These are phyloP conservation scores for Thalassiosira livingstoniorum DNA, from an alignment of 352 stramenopile genomes.

Conservation along the genomic window DNA sequence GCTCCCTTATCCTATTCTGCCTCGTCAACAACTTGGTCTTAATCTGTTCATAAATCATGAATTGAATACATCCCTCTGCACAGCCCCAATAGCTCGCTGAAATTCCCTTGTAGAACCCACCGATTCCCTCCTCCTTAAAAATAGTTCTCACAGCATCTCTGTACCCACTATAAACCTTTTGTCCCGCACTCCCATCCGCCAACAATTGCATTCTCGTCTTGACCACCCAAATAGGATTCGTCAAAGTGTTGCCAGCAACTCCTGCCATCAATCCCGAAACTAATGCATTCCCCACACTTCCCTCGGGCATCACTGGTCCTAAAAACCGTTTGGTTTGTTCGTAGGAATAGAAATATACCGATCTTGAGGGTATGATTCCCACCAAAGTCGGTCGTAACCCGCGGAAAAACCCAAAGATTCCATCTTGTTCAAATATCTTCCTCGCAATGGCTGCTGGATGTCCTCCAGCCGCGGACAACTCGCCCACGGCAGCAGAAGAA, in stretches of 20 bases:
- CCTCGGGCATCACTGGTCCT: conserved; percentile 56
- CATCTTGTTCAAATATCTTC: conserved; percentile 82
- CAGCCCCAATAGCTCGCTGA: conserved; percentile 98
- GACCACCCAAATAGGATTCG: conserved; percentile 98
- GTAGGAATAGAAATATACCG: conserved; percentile 88
- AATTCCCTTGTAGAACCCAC: conserved; percentile 96
- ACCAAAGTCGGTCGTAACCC: conserved; percentile 85
- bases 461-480: conserved; percentile 46
- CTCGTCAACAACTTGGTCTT: conserved; percentile 88
- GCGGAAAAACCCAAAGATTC: conserved; percentile 78
- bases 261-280: conserved; percentile 77
- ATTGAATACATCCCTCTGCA: conserved; percentile 96
- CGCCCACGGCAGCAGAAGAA: conserved; percentile 62
- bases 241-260: conserved; percentile 89
- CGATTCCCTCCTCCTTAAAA: conserved; percentile 93
- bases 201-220: conserved; percentile 94
- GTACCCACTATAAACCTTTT: conserved; percentile 86
- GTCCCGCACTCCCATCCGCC: conserved; percentile 75
- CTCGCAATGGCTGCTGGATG: conserved; percentile 77
- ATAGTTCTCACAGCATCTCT: conserved; percentile 88
- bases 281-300: conserved; percentile 69
- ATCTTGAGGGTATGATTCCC: conserved; percentile 87
- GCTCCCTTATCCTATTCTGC: conserved; percentile 62
- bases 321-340: conserved; percentile 78
- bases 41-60: conserved; percentile 96